These are phyloP conservation scores for Hawksworthiomyces lignivorus DNA, from an alignment of 2,329 filamentous ascomycete species.

Conservation along the genomic window DNA sequence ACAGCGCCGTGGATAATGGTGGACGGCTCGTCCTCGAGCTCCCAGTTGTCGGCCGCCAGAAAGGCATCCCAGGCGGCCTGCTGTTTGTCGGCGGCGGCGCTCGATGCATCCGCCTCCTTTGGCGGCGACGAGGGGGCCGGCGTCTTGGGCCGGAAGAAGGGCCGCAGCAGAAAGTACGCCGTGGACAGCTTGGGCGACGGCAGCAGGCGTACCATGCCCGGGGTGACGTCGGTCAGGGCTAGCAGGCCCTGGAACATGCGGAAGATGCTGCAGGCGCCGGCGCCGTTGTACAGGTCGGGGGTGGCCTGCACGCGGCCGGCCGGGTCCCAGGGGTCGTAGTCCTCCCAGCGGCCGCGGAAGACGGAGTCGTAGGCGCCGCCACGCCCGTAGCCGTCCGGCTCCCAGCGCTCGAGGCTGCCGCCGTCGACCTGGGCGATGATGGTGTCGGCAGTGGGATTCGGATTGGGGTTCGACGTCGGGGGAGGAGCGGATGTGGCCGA, in stretches of 20 bases:
- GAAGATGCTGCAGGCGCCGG: constrained; percentile 49
- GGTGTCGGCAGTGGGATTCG: too few relatives aligned
- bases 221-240: constrained; percentile 43
- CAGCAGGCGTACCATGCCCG: constrained; percentile 38
- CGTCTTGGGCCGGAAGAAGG: constrained; percentile 42
- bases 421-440: constrained; percentile 63
- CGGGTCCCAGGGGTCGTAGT: constrained; percentile 49
- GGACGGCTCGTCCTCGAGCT: constrained; percentile 39
- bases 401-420: constrained; percentile 65
- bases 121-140: constrained; percentile 15
- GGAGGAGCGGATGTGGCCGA: constrained; percentile 24
- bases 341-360: constrained; percentile 47
- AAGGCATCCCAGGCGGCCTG: constrained; percentile 37
- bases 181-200: constrained; percentile 41
- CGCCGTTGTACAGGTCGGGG: constrained; percentile 50
- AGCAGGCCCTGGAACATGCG: constrained; percentile 53
- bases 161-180: constrained; percentile 41
- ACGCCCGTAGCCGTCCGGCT: constrained; percentile 57
- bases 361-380: constrained; percentile 48
- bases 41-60: constrained; percentile 38
- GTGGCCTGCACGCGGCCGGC: constrained; percentile 45
- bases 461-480: too few relatives aligned
- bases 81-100: constrained; percentile 24
- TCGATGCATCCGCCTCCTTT: too few relatives aligned
- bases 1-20: constrained; percentile 53